A percentile compares a stretch with the other conserved stretches of the same genome.
These are phyloP conservation scores for Gypsophila paniculata DNA, from an alignment of 179 eudicot genomes.

Conservation along the genomic window DNA sequence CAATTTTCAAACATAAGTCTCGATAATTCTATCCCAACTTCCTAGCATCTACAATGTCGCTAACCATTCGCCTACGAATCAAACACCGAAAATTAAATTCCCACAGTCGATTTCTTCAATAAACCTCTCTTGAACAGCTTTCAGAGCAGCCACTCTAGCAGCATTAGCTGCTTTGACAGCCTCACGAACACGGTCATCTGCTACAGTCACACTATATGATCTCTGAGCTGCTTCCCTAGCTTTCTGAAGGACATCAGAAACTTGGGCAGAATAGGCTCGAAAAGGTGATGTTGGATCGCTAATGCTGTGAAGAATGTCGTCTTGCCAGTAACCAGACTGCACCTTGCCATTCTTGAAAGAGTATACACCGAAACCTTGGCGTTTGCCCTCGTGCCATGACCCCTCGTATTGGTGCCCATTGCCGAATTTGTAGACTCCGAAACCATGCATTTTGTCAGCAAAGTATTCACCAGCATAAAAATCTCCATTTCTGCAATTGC, in stretches of 20 bases:
- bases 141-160: slow-evolving; percentile 78
- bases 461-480: slow-evolving; percentile 92
- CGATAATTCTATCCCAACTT: neutral
- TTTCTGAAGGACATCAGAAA: slow-evolving; percentile 81
- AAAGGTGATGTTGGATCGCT: slow-evolving; percentile 60
- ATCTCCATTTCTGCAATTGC: slow-evolving; percentile 66
- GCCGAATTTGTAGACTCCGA: slow-evolving; percentile 73
- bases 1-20: neutral
- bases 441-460: slow-evolving; percentile 96
- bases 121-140: slow-evolving; percentile 70
- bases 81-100: neutral
- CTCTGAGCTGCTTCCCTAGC: slow-evolving; percentile 67
- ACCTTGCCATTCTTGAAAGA: slow-evolving; percentile 80
- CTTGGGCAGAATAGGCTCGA: slow-evolving; percentile 56
- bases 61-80: neutral
- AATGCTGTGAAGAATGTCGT: slow-evolving; percentile 64
- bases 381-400: slow-evolving; percentile 92
- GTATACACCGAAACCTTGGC: slow-evolving; percentile 91
- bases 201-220: slow-evolving; percentile 57
- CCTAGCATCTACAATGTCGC: neutral
- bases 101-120: slow-evolving; percentile 28
- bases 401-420: slow-evolving; percentile 88
- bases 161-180: slow-evolving; percentile 70
- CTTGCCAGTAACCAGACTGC: slow-evolving; percentile 89
- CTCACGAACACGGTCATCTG: slow-evolving; percentile 64